Evolutionary conservation across 2,329 filamentous ascomycete genomes (phyloP), one percentile per base, ranked within the genome.

Genomic region (Apiospora sp.): DNA sequence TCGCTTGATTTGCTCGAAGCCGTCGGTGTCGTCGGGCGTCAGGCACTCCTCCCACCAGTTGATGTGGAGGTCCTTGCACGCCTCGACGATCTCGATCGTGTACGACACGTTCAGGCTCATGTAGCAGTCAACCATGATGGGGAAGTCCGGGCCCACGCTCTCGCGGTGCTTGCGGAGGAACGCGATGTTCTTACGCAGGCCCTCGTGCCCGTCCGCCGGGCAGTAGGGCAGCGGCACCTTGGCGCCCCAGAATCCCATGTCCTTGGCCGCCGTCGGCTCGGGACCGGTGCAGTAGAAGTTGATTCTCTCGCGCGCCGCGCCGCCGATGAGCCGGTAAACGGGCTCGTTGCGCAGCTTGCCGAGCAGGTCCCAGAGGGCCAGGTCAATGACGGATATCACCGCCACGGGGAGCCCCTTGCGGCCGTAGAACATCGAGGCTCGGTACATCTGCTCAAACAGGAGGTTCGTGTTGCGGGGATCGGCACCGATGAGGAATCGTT

Each of bases 31-130:
- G 82, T 98, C 95, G 14, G 95, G 95, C 43, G 92, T 93, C 75
- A 98, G 86, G 76, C 94, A 97, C 86, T 98, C 95, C 85, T 98
- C 95, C 94, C 94, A 98, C 95, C 95, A 98, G 86, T 98, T 95
- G 81, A 98, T 95, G 82, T 96, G 89, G 76, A 98, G 89, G 77
- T 95, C 91, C 77, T 94, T 90, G 80, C 92, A 94, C 70, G 92
- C 92, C 84, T 72, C 71, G 24, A 93, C 95, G 34, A 98, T 88
- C 83, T 98, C 93, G 77, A 98, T 97, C 4, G 94, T 97, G 85
- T 98, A 98, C 0, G 93, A 86, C 37, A 98, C 95, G 79, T 95
- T 98, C 79, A 98, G 86, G 77, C 93, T 95, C 95, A 98, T 98
- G 85, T 97, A 98, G 87, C 95, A 98, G 85, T 98, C 95, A 6